A percentile compares a stretch with the other conserved stretches of the same genome.
Conservation (phyloP, 305 asterid species). For the Fraxinus ornus region DNA sequence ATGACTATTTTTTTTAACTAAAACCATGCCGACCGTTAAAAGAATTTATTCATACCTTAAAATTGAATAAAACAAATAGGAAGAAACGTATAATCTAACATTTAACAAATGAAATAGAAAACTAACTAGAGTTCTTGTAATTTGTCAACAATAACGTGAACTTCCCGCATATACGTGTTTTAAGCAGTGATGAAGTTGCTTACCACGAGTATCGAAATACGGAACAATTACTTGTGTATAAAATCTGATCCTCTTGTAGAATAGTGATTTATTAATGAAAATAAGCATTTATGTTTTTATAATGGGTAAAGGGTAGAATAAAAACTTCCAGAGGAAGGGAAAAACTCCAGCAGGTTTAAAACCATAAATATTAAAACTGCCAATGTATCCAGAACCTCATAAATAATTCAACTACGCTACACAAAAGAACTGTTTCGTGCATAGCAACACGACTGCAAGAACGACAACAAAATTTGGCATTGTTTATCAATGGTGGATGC, state of each 20-base stretch:
- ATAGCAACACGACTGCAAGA: slow-evolving; percentile 10
- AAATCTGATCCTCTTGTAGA: neutral
- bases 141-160: neutral
- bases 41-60: neutral
- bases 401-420: neutral
- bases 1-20: neutral
- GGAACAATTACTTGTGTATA: neutral
- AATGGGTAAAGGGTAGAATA: neutral
- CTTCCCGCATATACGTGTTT: neutral
- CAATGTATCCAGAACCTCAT: neutral
- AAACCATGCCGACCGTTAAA: neutral
- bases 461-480: neutral
- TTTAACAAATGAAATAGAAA: neutral
- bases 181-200: neutral
- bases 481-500: neutral
- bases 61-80: neutral
- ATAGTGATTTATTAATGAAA: neutral
- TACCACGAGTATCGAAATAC: neutral
- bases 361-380: slow-evolving; percentile 8
- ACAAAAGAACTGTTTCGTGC: neutral
- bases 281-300: neutral
- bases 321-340: neutral
- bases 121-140: neutral
- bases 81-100: neutral
- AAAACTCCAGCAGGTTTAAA: neutral